phyloP scores from a whole-genome alignment of 1,284 basidiomycete genomes.

The Marasmius tenuissimus region DNA sequence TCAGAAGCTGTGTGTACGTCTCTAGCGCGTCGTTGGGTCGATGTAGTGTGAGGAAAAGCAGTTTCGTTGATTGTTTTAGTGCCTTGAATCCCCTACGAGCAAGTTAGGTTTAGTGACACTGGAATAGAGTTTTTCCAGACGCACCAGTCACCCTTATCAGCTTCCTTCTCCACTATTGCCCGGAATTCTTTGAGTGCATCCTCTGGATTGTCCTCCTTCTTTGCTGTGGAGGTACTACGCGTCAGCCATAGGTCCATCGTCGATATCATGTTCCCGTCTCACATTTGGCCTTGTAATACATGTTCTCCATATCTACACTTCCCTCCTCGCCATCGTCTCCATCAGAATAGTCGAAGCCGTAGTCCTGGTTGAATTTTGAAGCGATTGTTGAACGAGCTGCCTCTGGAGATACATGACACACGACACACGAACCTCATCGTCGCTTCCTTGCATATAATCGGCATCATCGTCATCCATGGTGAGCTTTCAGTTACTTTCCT shows the following conservation, averaged over 20 bases:
- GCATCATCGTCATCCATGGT: slow-evolving; percentile 87
- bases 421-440: slow-evolving; percentile 62
- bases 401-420: slow-evolving; percentile 10
- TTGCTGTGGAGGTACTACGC: slow-evolving; percentile 51
- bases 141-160: slow-evolving; percentile 92
- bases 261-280: slow-evolving; percentile 23
- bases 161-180: slow-evolving; percentile 85
- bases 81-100: slow-evolving; percentile 93
- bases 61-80: slow-evolving; percentile 95
- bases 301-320: slow-evolving; percentile 95
- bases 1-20: slow-evolving; percentile 84
- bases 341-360: slow-evolving; percentile 97
- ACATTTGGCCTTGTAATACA: slow-evolving; percentile 99
- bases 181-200: slow-evolving; percentile 87
- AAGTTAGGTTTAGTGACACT: neutral
- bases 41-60: slow-evolving; percentile 81
- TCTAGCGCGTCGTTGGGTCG: slow-evolving; percentile 83
- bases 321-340: slow-evolving; percentile 81
- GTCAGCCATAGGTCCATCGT: slow-evolving; percentile 3
- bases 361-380: slow-evolving; percentile 63
- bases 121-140: slow-evolving; percentile 12
- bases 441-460: slow-evolving; percentile 86
- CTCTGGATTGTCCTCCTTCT: slow-evolving; percentile 91
- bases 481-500: neutral
- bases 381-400: neutral